Evolutionary conservation across 208 protist species (phyloP), one percentile per base, ranked within the genome.

Genomic region (Crithidia mellificae): DNA sequence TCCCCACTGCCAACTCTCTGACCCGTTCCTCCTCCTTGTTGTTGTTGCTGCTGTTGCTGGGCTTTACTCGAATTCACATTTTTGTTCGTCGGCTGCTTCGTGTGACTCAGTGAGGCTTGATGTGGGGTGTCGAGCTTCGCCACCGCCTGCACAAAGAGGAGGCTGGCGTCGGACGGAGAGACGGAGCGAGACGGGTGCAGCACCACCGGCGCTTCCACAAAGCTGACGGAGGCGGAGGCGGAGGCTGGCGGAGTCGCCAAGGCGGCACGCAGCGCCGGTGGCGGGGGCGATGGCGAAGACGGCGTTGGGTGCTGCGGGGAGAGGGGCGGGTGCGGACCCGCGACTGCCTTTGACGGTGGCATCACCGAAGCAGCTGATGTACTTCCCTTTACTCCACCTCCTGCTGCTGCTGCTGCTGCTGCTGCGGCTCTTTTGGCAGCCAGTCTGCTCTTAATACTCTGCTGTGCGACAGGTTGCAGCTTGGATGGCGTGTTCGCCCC

Each of bases 141-240:
- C 4, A 74, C 51, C 5, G 59, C 58, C 17, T 50, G 50, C 41
- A 74, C 27, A 50, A 74, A 74, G 8, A 57, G 29, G 24, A 63
- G 6, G 24, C 46, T 74, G 19, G 47, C 68, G 9, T 68, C 59
- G 3, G 32, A 55, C 2, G 47, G 29, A 8, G 51, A 56, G 8
- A 30, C n/a, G 3, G 58, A 44, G 27, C 51, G 20, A 12, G 41
- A 46, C 0, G 36, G 22, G 20, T 25, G 58, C 30, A 46, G 19
- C 30, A 29, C 30, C 22, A 27, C 7, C 20, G 52, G 36, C 43
- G 24, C n/a, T 29, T 63, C 68, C 5, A 34, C 15, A 6, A 32
- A 44, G 34, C 19, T 46, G 11, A 44, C 19, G 9, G 49, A 44
- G 30, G 59, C 2, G 0, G 41, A 49, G 0, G 59, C 32, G 24